Base-by-base conservation (phyloP, 2,329 filamentous ascomycete genomes). In the Ophiostoma novo-ulmi region DNA sequence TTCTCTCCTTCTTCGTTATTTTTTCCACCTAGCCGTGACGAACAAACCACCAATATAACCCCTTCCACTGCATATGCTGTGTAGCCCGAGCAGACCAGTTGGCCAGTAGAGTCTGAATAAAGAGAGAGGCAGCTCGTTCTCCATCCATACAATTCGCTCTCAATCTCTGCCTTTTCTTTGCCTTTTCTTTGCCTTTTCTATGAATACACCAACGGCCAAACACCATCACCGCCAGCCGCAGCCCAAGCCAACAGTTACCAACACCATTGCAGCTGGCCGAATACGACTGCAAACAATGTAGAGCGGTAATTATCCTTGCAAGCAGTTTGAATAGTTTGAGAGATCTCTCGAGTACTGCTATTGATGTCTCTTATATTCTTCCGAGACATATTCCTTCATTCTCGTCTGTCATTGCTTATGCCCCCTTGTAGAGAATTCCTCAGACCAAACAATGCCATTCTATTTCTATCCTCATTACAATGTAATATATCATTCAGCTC, bases 41-140 rank as follows among this genome's bases (percentile, higher is more conserved):
- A 39, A 39, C 38, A 39, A 10, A 13, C 38, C 38, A 39, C 58
- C 68, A 17, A 36, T 65, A 63, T 26, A 35, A 35, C 63, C 31
- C 63, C 20, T 39, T 35, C 58, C 58, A 63, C 58, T 35, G 58
- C 58, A 63, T 63, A 63, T 63, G 58, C 58, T 8, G 58, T 63
- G 26, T 35, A 17, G 26, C 58, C 58, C 58, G 58, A 63, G 26
- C 14, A n/a, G 22, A 5, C 14, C 7, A 31, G 7, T 6, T 11
- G 14, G 26, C n/a, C 26, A 64, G 26, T 64, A 38, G 52, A 58
- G 22, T 58, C 20, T 6, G 14, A 58, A 22, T 1, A 26, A 22
- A 13, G 7, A 13, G 8, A 26, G 52, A 26, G 20, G 4, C 35
- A 39, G 5, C 26, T 65, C 36, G 63, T 65, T 63, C 11, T 35